Base-by-base conservation (phyloP, 2,329 filamentous ascomycete genomes). In the Podosphaera fusca region DNA sequence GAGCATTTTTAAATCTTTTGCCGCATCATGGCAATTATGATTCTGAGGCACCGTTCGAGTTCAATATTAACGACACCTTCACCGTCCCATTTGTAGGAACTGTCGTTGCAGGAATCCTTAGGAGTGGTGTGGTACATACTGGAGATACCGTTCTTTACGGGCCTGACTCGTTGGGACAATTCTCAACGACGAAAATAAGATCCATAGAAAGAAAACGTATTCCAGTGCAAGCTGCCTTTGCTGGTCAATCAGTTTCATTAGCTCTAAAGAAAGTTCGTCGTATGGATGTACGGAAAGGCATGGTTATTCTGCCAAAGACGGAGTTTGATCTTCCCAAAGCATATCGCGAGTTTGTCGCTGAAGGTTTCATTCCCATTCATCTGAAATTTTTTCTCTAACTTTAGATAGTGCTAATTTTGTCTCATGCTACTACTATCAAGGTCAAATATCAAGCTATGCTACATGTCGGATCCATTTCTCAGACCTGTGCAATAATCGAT, bases 391-490 rank as follows among this genome's bases (percentile, higher is more conserved):
- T 10, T n/a, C 21, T 29, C 45, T 56, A 10, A 56, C 55, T 34
- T 30, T n/a, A 10, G 14, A 40, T 58, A 81, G 92, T 98, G 0
- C 75, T 98, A 30, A 96, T 98, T 62, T 75, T 98, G 5, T 94
- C 86, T 3, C 92, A 98, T 66, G 88, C 90, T 0, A 98, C 92
- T 0, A 98, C 92, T 49, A 98, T 98, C 69, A 92, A 94, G 70
- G 87, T 82, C 0, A 90, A 88, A 65, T 98, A 98, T 63, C 92
- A 98, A 72, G 92, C 92, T 0, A 98, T 96, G 89, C 76, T 98
- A 30, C 92, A 98, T 64, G 89, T 98, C 3, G 92, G 92, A 0
- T 86, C 92, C 0, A 85, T 98, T 49, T 87, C 85, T 46, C 92
- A 98, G 71, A 98, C 92, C 0, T 98, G 92, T 67, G 82, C 88